Evolutionary conservation across 176 grass and related monocot species (phyloP).

Genomic region (Aegilops bicornis): DNA sequence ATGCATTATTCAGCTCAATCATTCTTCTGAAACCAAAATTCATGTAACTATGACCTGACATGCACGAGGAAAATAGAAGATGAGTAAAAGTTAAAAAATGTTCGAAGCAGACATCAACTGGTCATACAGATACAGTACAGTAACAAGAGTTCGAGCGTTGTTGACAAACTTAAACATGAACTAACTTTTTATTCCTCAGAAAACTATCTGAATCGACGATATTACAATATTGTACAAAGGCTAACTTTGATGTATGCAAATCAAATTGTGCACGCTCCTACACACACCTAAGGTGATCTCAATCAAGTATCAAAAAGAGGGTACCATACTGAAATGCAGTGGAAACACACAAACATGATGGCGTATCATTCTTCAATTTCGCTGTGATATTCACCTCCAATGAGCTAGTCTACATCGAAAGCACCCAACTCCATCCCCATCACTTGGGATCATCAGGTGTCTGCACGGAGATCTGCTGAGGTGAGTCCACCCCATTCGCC

Average conservation of each 20-base stretch:
- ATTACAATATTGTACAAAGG: conserved; percentile 42
- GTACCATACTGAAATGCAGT: conserved; percentile 19
- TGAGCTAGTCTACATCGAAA: conserved; percentile 20
- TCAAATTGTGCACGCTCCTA: conserved; percentile 18
- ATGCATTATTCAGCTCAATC: neutral
- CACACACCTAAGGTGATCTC: neutral
- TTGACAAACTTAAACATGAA: neutral
- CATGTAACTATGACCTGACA: neutral
- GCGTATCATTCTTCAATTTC: neutral
- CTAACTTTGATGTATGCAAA: conserved; percentile 33
- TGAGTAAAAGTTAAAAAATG: neutral
- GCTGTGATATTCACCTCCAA: neutral
- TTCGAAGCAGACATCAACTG: neutral
- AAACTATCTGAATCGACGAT: conserved; percentile 9
- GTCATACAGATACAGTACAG: neutral
- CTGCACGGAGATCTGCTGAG: conserved; percentile 38
- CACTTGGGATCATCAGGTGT: conserved; percentile 39
- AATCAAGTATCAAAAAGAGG: conserved; percentile 25
- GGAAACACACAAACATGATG: conserved; percentile 25
- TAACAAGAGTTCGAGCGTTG: neutral
- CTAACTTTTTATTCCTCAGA: conserved; percentile 40
- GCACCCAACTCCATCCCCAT: neutral
- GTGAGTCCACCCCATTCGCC: conserved; percentile 32
- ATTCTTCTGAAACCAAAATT: neutral
- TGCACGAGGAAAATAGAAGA: neutral